Evolutionary conservation across 306 rosid species (phyloP).

Genomic region (Elaeagnus macrophylla): DNA sequence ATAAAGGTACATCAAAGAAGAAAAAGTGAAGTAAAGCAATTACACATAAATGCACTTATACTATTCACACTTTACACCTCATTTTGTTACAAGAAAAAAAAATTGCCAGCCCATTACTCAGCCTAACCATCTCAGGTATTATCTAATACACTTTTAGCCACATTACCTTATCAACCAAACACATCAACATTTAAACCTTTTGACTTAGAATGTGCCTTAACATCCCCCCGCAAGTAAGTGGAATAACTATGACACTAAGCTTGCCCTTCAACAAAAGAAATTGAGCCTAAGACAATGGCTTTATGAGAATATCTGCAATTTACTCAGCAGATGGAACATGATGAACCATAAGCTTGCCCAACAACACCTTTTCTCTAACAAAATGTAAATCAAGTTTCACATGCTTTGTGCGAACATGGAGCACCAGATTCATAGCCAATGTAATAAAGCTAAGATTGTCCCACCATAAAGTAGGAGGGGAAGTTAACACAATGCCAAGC

Average conservation of each 20-base stretch:
- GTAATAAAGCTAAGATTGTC: background rate
- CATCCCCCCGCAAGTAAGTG: background rate
- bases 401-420: background rate
- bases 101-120: no score
- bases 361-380: background rate
- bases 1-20: no score
- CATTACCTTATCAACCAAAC: no score
- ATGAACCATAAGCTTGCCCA: background rate
- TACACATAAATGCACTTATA: no score
- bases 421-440: background rate
- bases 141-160: no score
- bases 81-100: no score
- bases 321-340: background rate
- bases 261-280: background rate
- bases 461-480: background rate
- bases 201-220: no score
- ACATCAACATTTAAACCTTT: no score
- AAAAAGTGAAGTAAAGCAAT: no score
- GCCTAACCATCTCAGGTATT: no score
- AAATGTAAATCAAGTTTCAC: background rate
- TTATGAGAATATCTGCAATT: background rate
- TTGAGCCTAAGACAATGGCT: background rate
- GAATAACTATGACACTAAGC: background rate
- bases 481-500: no score
- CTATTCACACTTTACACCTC: no score